These are phyloP conservation scores for Flammula alnicola DNA, from an alignment of 1,284 basidiomycete genomes.

Conservation along the genomic window DNA sequence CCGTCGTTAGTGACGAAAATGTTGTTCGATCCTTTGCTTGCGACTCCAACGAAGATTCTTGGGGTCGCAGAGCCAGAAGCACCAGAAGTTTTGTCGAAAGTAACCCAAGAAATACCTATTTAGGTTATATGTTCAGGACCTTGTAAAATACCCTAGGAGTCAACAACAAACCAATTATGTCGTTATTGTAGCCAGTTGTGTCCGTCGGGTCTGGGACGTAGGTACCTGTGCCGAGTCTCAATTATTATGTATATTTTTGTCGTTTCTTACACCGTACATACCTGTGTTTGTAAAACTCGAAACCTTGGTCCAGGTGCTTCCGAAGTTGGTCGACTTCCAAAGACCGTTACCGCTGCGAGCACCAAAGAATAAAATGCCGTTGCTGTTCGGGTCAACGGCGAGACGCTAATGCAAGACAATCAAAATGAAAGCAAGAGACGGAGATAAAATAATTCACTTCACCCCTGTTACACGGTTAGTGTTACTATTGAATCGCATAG, in stretches of 20 bases:
- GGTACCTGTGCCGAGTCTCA: slow-evolving; percentile 38
- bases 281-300: slow-evolving; percentile 58
- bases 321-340: slow-evolving; percentile 65
- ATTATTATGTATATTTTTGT: neutral
- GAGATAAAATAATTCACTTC: slow-evolving; percentile 31
- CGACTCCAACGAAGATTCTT: slow-evolving; percentile 71
- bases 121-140: too few species aligned
- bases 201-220: slow-evolving; percentile 61
- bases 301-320: slow-evolving; percentile 61
- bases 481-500: slow-evolving; percentile 9
- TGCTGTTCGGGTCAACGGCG: slow-evolving; percentile 64
- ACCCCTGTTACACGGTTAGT: slow-evolving; percentile 33
- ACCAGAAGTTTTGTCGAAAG: slow-evolving; percentile 65
- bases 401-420: slow-evolving; percentile 49
- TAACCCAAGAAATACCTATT: slow-evolving; percentile 61
- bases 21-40: slow-evolving; percentile 55
- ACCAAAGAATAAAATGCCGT: slow-evolving; percentile 64
- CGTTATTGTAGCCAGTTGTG: slow-evolving; percentile 57
- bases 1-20: slow-evolving; percentile 61
- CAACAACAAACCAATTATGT: slow-evolving; percentile 47
- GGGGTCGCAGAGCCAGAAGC: slow-evolving; percentile 55
- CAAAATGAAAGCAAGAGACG: neutral
- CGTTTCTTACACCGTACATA: slow-evolving; percentile 26
- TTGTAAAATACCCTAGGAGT: neutral
- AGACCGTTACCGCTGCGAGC: slow-evolving; percentile 66